Percentiles rank a stretch among this genome's conserved stretches.
Conservation (phyloP, 768 basidiomycete genomes). For the Nidularia pulvinata region DNA sequence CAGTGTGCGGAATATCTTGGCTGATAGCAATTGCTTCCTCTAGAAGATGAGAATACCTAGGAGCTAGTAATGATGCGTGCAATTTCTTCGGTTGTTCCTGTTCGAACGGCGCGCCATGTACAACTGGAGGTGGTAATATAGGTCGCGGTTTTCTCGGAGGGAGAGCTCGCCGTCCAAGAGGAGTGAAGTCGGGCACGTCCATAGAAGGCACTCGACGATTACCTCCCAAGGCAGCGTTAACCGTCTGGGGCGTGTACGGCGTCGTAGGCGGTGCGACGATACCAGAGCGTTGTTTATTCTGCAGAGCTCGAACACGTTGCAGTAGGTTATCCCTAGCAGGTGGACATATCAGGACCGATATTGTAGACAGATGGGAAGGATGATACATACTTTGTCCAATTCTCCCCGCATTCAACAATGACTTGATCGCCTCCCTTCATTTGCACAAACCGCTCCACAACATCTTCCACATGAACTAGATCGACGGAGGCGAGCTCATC, state of each 20-base stretch:
- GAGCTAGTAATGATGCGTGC: conserved; percentile 45
- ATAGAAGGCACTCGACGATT: conserved; percentile 19
- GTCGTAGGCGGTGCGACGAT: conserved; percentile 58
- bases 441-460: conserved; percentile 59
- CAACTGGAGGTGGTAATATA: conserved; percentile 16
- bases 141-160: conserved; percentile 20
- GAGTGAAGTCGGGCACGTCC: conserved; percentile 55
- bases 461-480: conserved; percentile 49
- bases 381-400: conserved; percentile 57
- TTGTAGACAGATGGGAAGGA: conserved; percentile 1
- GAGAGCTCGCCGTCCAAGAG: conserved; percentile 33
- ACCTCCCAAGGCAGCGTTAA: conserved; percentile 3
- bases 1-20: conserved; percentile 6
- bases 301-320: conserved; percentile 52
- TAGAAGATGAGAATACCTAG: conserved; percentile 56
- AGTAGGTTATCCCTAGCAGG: conserved; percentile 46
- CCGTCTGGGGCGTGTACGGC: conserved; percentile 21
- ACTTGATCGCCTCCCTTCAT: conserved; percentile 44
- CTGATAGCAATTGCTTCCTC: conserved; percentile 51
- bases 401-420: conserved; percentile 37
- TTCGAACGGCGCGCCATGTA: conserved; percentile 27
- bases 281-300: conserved; percentile 59
- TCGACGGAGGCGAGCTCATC: conserved; percentile 50
- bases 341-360: not conserved
- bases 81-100: conserved; percentile 17